Evolutionary conservation across 1,284 basidiomycete genomes (phyloP).

Genomic region (Porodaedalea pini): DNA sequence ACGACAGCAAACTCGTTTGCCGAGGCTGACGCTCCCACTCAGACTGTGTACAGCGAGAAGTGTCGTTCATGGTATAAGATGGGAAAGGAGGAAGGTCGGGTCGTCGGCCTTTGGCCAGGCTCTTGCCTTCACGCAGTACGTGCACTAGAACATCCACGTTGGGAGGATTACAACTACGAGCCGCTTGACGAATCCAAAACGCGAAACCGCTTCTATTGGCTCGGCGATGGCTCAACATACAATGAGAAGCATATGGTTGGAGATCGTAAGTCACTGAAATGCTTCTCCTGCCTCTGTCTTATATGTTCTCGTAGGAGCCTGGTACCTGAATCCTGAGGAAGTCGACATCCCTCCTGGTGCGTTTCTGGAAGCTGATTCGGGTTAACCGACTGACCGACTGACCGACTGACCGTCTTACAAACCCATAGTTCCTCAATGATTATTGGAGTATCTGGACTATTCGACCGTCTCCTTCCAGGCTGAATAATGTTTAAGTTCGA

Average conservation of each 20-base stretch:
- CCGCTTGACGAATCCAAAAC: slow-evolving; percentile 34
- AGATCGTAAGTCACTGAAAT: slow-evolving; percentile 54
- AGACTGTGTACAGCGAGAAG: slow-evolving; percentile 58
- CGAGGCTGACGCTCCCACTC: background rate
- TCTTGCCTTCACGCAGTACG: slow-evolving; percentile 51
- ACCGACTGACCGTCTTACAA: no score
- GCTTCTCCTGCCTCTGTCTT: no score
- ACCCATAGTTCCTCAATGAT: no score
- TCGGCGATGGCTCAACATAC: slow-evolving; percentile 52
- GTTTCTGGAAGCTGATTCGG: no score
- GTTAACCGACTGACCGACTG: no score
- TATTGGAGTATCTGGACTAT: no score
- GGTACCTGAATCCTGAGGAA: slow-evolving; percentile 43
- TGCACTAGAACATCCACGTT: slow-evolving; percentile 51
- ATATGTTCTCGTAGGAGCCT: no score
- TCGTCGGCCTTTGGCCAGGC: slow-evolving; percentile 59
- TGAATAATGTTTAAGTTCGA: no score
- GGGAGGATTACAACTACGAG: slow-evolving; percentile 64
- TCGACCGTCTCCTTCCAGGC: no score
- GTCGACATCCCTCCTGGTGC: slow-evolving; percentile 42
- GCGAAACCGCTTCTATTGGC: slow-evolving; percentile 52
- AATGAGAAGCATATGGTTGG: slow-evolving; percentile 40
- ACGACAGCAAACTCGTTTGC: background rate
- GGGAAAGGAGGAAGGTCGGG: slow-evolving; percentile 53
- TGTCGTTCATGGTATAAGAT: slow-evolving; percentile 68